Evolutionary conservation across 202 grass and related monocot species (phyloP).

Genomic region (Musa balbisiana): DNA sequence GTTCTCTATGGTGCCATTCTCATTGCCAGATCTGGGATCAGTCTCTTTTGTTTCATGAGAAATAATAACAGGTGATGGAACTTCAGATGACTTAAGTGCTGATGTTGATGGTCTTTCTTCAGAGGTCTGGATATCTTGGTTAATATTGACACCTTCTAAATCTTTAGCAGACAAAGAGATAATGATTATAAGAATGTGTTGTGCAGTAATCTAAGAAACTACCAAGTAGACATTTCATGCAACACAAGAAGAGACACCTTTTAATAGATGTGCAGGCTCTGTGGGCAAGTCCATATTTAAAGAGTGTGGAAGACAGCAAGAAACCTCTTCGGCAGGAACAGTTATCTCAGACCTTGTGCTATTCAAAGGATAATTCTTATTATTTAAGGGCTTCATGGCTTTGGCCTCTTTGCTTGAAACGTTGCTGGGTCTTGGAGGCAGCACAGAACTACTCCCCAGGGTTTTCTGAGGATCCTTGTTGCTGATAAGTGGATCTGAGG

Average conservation of each 20-base stretch:
- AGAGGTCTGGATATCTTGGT: constrained; percentile 46
- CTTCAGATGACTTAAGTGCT: constrained; percentile 35
- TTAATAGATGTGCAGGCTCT: constrained; percentile 35
- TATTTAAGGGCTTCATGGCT: constrained; percentile 45
- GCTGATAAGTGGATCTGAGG: constrained; percentile 40
- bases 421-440: constrained; percentile 76
- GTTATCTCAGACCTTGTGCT: constrained; percentile 66
- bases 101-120: constrained; percentile 40
- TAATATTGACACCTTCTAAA: constrained; percentile 62
- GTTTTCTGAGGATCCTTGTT: constrained; percentile 35
- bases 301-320: constrained; percentile 29
- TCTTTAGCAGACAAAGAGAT: constrained; percentile 19
- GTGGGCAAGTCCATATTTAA: constrained; percentile 28
- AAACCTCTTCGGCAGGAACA: constrained; percentile 35
- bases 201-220: background rate
- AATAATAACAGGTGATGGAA: constrained; percentile 5
- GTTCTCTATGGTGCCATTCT: constrained; percentile 29
- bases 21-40: constrained; percentile 28
- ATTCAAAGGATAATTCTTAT: constrained; percentile 36
- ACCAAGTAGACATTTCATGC: background rate
- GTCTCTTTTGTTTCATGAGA: constrained; percentile 13
- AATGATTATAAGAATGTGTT: background rate
- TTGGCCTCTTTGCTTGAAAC: constrained; percentile 74
- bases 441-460: constrained; percentile 28
- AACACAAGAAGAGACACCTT: constrained; percentile 33